phyloP scores from a whole-genome alignment of 176 grass and related monocot species.

The Stipa capillata region DNA sequence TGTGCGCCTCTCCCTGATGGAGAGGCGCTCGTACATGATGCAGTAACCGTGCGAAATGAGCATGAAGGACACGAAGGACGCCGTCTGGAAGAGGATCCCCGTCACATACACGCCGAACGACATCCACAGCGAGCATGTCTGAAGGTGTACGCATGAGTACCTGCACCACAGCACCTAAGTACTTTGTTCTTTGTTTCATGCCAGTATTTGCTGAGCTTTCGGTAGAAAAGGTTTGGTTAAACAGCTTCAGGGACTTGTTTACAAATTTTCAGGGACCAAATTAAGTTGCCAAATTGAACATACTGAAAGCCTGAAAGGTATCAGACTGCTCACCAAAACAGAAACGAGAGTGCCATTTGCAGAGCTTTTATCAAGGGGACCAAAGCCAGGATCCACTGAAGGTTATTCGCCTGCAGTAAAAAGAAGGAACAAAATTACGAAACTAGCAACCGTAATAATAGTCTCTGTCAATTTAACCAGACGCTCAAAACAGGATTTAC shows the following conservation, averaged over 20 bases:
- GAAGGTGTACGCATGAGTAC: constrained; percentile 87
- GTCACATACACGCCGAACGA: constrained; percentile 95
- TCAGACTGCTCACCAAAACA: constrained; percentile 64
- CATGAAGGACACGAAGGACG: constrained; percentile 83
- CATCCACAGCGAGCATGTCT: constrained; percentile 94
- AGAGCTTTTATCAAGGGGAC: constrained; percentile 74
- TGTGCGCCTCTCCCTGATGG: constrained; percentile 59
- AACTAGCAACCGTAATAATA: no score
- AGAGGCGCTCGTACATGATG: constrained; percentile 84
- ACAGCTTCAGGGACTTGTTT: background rate
- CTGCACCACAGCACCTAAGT: constrained; percentile 18
- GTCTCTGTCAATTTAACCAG: background rate
- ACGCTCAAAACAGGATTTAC: background rate
- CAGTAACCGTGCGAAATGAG: constrained; percentile 95
- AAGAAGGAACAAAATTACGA: background rate
- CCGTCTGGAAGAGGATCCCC: constrained; percentile 93
- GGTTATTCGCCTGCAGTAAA: constrained; percentile 50
- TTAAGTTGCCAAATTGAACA: background rate
- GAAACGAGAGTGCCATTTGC: constrained; percentile 81
- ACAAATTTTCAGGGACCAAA: background rate
- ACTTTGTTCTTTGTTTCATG: background rate
- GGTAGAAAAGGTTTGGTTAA: no score
- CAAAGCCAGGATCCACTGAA: constrained; percentile 85
- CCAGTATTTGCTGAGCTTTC: no score
- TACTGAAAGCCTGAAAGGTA: background rate